Base-by-base conservation (phyloP, 805 yeast species). In the Hanseniaspora hatyaiensis region DNA sequence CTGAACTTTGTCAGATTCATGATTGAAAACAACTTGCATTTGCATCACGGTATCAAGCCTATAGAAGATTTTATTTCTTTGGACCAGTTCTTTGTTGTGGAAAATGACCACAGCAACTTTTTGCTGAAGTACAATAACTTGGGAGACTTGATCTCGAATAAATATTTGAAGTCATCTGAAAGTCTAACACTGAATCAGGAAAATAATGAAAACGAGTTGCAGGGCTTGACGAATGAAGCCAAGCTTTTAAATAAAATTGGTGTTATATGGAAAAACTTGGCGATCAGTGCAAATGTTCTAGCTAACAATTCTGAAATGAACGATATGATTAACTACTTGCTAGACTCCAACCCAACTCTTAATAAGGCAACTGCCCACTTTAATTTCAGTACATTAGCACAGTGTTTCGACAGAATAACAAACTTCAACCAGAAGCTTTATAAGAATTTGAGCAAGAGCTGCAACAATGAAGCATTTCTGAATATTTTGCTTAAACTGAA, bases 381-480 rank as follows among this genome's bases (percentile, higher is more conserved):
- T 64, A 70, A 6, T 66, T 71, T 24, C 24, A 28, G 30, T 20
- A 70, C 70, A 34, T 59, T 78, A 38, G 62, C 78, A 50, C 62
- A 63, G 30, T 57, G 71, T 4, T 52, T 77, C 39, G 73, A 80
- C 55, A 72, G 72, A 2, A 58, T 77, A 16, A 73, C 75, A 57
- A 67, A 67, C 36, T 64, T 68, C 45, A 64, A 72, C 4, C 92
- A 82, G 55, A 73, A 64, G 55, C 68, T 73, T 54, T 88, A 82
- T 59, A 65, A 74, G 3, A 75, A 73, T 51, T 64, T 92, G 33
- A 61, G 76, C 13, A 71, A 73, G 47, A 97, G 89, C 61, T 65
- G 88, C 22, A 97, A 92, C 61, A 92, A 92, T 62, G 92, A 83
- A 3, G 70, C 97, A 51, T 65, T 92, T 26, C 86, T 89, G 55